Base-by-base conservation (phyloP, 75 land plant species). In the Pinus tabuliformis region DNA sequence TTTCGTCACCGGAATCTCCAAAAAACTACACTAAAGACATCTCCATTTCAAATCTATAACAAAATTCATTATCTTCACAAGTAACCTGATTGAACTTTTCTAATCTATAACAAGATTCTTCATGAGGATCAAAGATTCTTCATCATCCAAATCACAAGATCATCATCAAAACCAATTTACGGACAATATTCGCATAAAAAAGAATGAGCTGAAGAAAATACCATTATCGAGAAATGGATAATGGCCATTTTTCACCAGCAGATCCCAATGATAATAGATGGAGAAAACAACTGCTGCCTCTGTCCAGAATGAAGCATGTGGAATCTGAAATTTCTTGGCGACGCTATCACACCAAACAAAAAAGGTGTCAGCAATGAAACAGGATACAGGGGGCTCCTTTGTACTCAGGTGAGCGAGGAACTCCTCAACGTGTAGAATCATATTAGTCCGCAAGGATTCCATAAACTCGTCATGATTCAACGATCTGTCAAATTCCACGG, bases 221-320 rank as follows among this genome's bases (percentile, higher is more conserved):
- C 86, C 84, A 9, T 33, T 17, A 17, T 59, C 58, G 36, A 58
- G 81, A 64, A 80, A 83, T 24, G 76, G 65, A 58, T 12, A n/a
- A 62, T 88, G 87, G 30, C 83, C 81, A 54, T 88, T 56, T 3
- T 26, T 28, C 70, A 42, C 59, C 2, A 85, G 85, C 8, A 85
- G 77, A 26, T 80, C 78, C 78, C 80, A 52, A 75, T 88, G 82
- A 60, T 77, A 80, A 59, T 80, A 78, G 0, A 85, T 73, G 12
- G 82, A 70, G 49, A 80, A 78, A 16, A 85, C 79, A 28, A 85
- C 39, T 33, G 82, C 85, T 6, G 84, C 71, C 62, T 88, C 79
- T 2, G 85, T 88, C 84, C 84, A 88, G 62, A 88, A 85, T 3
- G 83, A 79, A 12, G 78, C 79, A 52, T 76, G 57, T 2, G 87